phyloP scores from a whole-genome alignment of 2,329 filamentous ascomycete species.

The Chalaropsis thielavioides region DNA sequence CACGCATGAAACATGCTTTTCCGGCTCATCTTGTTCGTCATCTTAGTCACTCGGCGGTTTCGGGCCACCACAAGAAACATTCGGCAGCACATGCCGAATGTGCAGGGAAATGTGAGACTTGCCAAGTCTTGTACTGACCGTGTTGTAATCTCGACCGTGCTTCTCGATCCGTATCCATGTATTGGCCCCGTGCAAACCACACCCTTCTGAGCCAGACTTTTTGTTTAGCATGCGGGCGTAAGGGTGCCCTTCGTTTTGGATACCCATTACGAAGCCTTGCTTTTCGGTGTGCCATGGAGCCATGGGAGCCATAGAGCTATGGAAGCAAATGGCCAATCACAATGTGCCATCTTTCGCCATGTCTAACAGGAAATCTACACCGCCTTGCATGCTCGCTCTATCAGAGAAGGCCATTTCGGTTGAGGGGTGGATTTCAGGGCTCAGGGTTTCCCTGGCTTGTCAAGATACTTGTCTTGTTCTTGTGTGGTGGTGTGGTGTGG shows the following conservation, averaged over 20 bases:
- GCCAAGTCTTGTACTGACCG: neutral
- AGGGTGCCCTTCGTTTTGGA: neutral
- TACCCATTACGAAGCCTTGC: neutral
- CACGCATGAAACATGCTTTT: neutral
- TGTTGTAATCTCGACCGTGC: slow-evolving; percentile 1
- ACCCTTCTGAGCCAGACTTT: slow-evolving; percentile 2
- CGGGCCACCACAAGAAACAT: slow-evolving; percentile 1
- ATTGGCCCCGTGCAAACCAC: neutral
- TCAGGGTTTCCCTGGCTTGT: slow-evolving; percentile 6
- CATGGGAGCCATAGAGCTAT: too few relatives aligned
- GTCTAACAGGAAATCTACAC: neutral
- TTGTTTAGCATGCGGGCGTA: neutral
- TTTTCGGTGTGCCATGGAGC: neutral
- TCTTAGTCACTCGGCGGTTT: neutral
- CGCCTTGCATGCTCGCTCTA: neutral
- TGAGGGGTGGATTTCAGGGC: neutral
- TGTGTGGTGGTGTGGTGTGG: neutral
- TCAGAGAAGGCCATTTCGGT: neutral
- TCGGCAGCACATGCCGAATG: neutral
- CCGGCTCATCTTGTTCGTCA: slow-evolving; percentile 1
- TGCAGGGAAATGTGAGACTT: neutral
- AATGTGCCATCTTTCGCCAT: neutral
- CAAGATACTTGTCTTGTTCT: neutral
- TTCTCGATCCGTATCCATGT: neutral
- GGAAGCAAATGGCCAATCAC: neutral